These are phyloP conservation scores for Fusarium papillatum DNA, from an alignment of 2,329 filamentous ascomycete genomes.

Conservation along the genomic window DNA sequence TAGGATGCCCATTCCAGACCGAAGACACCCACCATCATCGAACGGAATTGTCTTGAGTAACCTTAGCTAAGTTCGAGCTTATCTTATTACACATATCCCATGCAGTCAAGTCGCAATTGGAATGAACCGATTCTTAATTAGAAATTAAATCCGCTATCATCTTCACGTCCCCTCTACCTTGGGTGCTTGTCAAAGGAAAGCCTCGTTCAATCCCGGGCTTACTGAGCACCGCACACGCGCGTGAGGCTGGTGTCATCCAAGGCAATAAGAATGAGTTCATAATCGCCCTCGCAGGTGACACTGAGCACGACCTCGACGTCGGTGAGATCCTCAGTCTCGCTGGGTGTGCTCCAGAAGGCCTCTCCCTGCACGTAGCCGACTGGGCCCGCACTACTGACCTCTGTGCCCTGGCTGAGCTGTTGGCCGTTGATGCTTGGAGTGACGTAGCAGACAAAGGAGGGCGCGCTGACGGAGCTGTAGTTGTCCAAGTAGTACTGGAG, in stretches of 20 bases:
- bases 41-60: not conserved
- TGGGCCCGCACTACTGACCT: not conserved
- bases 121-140: not conserved
- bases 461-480: not conserved
- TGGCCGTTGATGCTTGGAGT: not conserved
- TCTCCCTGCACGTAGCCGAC: not conserved
- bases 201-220: not conserved
- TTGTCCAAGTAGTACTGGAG: slow-evolving; percentile 8
- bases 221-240: not conserved
- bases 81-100: not conserved
- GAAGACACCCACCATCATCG: not conserved
- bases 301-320: not conserved
- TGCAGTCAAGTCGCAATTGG: not conserved
- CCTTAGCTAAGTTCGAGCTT: not conserved
- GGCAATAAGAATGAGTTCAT: not conserved
- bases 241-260: slow-evolving; percentile 7
- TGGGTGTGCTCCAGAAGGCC: not conserved
- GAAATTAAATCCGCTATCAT: not conserved
- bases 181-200: not conserved
- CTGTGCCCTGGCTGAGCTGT: not conserved
- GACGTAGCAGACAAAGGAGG: not conserved
- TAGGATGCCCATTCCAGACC: not conserved
- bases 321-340: not conserved
- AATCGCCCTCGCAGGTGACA: not conserved
- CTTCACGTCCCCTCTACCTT: not conserved